Conservation (phyloP, 805 yeast species). For the Metschnikowia cubensis region DNA sequence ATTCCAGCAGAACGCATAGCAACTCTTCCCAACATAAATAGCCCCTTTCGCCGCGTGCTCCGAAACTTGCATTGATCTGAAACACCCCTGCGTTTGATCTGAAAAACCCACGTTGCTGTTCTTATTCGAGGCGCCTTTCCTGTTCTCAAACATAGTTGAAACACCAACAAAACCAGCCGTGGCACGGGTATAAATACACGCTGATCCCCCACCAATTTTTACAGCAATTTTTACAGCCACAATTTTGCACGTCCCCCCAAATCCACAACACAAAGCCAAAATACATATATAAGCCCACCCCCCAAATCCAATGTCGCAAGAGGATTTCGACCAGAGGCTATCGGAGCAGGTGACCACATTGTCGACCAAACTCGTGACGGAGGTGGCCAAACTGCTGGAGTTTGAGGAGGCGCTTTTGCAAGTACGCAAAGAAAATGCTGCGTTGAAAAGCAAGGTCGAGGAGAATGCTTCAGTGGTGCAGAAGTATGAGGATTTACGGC, state of each 20-base stretch:
- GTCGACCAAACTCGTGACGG: slow-evolving; percentile 58
- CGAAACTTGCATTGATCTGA: too few relatives aligned
- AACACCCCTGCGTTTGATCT: too few relatives aligned
- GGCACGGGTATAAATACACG: too few relatives aligned
- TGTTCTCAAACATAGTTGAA: not conserved
- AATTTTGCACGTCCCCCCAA: too few relatives aligned
- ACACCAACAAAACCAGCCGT: not conserved
- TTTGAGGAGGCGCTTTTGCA: slow-evolving; percentile 47
- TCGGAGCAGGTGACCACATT: slow-evolving; percentile 53
- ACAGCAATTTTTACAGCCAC: too few relatives aligned
- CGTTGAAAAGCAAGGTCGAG: not conserved
- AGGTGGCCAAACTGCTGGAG: slow-evolving; percentile 53
- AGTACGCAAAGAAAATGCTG: slow-evolving; percentile 32
- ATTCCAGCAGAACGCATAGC: not conserved
- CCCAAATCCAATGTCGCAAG: slow-evolving; percentile 9
- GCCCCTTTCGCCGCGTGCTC: too few relatives aligned
- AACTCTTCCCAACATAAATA: not conserved
- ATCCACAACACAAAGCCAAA: too few relatives aligned
- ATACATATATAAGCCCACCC: too few relatives aligned
- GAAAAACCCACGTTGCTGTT: too few relatives aligned
- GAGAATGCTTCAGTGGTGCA: not conserved
- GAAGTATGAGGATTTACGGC: not conserved
- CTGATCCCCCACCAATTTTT: too few relatives aligned
- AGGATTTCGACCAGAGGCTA: slow-evolving; percentile 37
- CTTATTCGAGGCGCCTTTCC: too few relatives aligned